These are phyloP conservation scores for Mortierella sp. DNA, from an alignment of 371 early-diverging fungal genomes.

Conservation along the genomic window DNA sequence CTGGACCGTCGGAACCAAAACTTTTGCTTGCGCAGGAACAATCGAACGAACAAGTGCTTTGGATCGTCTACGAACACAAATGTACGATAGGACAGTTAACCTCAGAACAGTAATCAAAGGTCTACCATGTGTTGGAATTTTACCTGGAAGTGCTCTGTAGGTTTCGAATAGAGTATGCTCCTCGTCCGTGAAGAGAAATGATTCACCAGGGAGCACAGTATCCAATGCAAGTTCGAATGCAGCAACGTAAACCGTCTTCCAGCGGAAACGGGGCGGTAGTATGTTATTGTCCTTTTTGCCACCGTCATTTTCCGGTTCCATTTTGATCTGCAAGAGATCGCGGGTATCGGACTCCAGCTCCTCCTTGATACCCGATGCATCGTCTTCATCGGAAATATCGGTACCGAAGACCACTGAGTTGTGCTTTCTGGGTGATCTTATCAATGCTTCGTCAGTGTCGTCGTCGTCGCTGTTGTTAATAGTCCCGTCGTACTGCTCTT, in stretches of 20 bases:
- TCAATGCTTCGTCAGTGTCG: too few species aligned
- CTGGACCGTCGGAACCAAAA: slow-evolving; percentile 62
- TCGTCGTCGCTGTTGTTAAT: not conserved
- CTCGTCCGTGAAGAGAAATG: slow-evolving; percentile 61
- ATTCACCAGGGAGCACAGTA: slow-evolving; percentile 66
- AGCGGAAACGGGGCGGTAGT: slow-evolving; percentile 17
- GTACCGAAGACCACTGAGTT: too few species aligned
- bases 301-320: not conserved
- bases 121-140: too few species aligned
- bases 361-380: slow-evolving; percentile 3
- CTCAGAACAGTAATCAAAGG: not conserved
- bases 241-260: slow-evolving; percentile 65
- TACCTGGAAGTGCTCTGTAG: slow-evolving; percentile 60
- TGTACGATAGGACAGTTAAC: too few species aligned
- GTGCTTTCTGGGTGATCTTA: too few species aligned
- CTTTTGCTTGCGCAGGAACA: slow-evolving; percentile 71
- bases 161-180: slow-evolving; percentile 59
- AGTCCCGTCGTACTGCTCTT: slow-evolving; percentile 1
- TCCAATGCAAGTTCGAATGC: slow-evolving; percentile 66
- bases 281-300: slow-evolving; percentile 13
- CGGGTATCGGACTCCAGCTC: slow-evolving; percentile 1
- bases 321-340: slow-evolving; percentile 1
- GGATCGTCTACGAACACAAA: slow-evolving; percentile 56
- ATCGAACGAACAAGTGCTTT: slow-evolving; percentile 70
- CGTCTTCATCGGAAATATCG: not conserved